Evolutionary conservation across 1,284 basidiomycete species (phyloP), one percentile per base, ranked within the genome.

Genomic region (Coniferiporia weirii): DNA sequence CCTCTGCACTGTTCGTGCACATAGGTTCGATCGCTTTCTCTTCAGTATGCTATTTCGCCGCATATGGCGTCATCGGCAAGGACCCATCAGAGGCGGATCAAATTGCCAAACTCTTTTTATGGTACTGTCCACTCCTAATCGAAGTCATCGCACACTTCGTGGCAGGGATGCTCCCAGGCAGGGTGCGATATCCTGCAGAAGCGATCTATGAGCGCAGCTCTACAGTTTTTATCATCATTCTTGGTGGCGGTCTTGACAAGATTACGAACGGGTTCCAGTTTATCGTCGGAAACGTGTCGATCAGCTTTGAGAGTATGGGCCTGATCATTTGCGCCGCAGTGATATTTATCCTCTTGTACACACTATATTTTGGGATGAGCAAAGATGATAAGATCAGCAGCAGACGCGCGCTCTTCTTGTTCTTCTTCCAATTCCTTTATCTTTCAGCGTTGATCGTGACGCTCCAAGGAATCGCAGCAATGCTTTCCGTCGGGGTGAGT

Each of bases 211-310:
- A 51, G 15, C 57, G 61, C 13, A 62, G 57, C 48, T 40, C 57
- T n/a, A 57, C 58, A 9, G 57, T 60, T 8, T 62, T 62, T 38
- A 56, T 62, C 32, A 62, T 62, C 34, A 62, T 53, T 40, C 61
- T 62, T 4, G 61, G 61, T 22, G 61, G 57, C 9, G 61, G 61
- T n/a, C 58, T 62, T 17, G 61, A 62, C 47, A 59, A 60, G 36
- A 62, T 62, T 58, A 62, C 61, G 10, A 52, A 60, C 20, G 58
- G 58, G 43, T 62, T 62, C 52, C 61, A 60, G 35, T 60, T 60
- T 36, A 62, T 60, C 9, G 61, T 62, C n/a, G 61, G 61, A 19
- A 59, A 62, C 13, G 57, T 62, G 12, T 59, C 57, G 32, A 22
- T 62, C 44, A 46, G 52, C 10, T 2, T 34, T 15, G 51, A 56